Percentiles rank a stretch among this genome's conserved stretches.
Conservation (phyloP, 139 green algal species). For the Dunaliella primolecta region DNA sequence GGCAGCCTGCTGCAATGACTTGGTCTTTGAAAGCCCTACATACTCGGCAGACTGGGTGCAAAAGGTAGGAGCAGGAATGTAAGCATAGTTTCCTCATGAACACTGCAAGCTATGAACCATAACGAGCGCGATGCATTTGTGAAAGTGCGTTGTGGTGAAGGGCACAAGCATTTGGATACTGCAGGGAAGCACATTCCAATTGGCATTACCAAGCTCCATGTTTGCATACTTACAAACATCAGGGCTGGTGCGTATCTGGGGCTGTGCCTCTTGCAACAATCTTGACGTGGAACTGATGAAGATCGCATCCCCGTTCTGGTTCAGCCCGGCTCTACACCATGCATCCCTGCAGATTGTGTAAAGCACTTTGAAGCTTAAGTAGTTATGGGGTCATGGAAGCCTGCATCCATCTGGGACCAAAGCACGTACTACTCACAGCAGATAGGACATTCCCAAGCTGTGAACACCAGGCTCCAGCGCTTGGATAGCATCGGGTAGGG, state of each 20-base stretch:
- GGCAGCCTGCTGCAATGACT: constrained; percentile 24
- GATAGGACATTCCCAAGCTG: background rate
- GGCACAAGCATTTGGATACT: background rate
- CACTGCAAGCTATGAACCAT: background rate
- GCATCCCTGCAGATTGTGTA: background rate
- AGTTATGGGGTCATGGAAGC: background rate
- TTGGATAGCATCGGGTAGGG: background rate
- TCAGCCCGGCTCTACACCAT: background rate
- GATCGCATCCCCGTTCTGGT: background rate
- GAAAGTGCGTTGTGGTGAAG: background rate
- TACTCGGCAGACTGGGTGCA: constrained; percentile 61
- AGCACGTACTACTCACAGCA: background rate
- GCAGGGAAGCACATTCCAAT: background rate
- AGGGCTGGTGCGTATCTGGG: background rate
- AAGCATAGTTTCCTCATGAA: background rate
- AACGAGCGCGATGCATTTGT: too few species aligned
- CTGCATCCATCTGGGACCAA: background rate
- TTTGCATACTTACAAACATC: background rate
- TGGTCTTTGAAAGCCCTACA: constrained; percentile 57
- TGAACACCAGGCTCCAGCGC: background rate
- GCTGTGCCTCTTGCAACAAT: background rate
- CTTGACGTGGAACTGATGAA: background rate
- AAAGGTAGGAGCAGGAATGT: background rate
- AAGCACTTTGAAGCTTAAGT: background rate
- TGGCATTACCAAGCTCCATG: background rate